phyloP scores from a whole-genome alignment of 495 filamentous ascomycete genomes.

The Aspergillus saccharolyticus region DNA sequence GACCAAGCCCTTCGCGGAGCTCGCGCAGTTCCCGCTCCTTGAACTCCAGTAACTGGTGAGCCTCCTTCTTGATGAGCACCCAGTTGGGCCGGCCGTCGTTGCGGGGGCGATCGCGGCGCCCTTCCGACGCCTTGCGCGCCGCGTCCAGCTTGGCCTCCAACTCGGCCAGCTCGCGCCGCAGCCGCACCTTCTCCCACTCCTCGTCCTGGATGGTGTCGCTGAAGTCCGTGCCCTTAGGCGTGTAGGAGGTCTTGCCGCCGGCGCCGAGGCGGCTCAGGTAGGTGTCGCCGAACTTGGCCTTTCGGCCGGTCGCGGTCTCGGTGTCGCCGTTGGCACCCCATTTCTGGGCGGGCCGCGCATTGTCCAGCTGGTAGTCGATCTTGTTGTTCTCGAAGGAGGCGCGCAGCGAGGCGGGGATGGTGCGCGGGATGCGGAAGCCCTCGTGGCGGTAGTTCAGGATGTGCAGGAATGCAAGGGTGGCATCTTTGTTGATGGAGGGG shows the following conservation, averaged over 20 bases:
- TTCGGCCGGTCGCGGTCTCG: conserved; percentile 73
- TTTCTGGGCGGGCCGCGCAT: conserved; percentile 54
- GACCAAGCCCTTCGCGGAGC: conserved; percentile 40
- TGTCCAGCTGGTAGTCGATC: conserved; percentile 91
- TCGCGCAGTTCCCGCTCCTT: conserved; percentile 47
- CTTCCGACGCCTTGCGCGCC: conserved; percentile 62
- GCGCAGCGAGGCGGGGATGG: conserved; percentile 87
- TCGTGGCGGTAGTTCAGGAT: conserved; percentile 93
- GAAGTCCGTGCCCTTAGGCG: conserved; percentile 81
- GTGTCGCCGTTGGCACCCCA: conserved; percentile 69
- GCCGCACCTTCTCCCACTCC: conserved; percentile 94
- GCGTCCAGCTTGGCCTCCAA: conserved; percentile 77
- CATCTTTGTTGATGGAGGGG: conserved; percentile 84
- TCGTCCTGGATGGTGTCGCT: conserved; percentile 66
- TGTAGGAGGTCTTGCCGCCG: conserved; percentile 66
- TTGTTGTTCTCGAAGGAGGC: conserved; percentile 86
- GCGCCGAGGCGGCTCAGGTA: conserved; percentile 87
- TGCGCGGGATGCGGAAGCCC: conserved; percentile 87
- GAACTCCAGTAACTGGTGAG: conserved; percentile 74
- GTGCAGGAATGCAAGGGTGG: conserved; percentile 88
- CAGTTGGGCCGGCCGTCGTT: conserved; percentile 42
- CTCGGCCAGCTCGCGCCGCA: conserved; percentile 86
- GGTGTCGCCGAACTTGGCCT: conserved; percentile 94
- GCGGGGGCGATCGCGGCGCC: conserved; percentile 54
- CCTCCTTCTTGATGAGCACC: conserved; percentile 86